Conservation (phyloP, 306 rosid species). For the Dryas octopetala region DNA sequence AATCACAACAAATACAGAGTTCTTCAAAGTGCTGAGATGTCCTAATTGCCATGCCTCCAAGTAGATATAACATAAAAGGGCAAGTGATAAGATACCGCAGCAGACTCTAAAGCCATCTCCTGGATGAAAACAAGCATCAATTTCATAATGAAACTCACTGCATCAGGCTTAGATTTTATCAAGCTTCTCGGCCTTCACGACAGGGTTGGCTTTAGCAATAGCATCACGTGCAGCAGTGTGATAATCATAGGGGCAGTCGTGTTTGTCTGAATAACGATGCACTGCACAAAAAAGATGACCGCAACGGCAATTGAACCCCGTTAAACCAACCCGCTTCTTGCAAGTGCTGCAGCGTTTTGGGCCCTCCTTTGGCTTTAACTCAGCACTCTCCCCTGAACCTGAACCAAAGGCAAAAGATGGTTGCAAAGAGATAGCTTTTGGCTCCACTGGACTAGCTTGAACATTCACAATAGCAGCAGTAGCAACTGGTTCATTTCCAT, state of each 20-base stretch:
- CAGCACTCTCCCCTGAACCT: constrained; percentile 37
- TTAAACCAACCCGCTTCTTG: constrained; percentile 86
- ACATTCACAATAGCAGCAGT: constrained; percentile 39
- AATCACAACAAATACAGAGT: constrained; percentile 56
- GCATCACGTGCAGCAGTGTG: constrained; percentile 83
- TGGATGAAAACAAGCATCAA: constrained; percentile 50
- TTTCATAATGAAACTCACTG: constrained; percentile 31
- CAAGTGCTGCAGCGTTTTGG: constrained; percentile 81
- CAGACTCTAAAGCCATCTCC: constrained; percentile 52
- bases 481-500: constrained; percentile 38
- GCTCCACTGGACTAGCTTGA: constrained; percentile 43
- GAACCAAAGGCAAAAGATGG: constrained; percentile 44
- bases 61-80: constrained; percentile 51
- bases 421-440: constrained; percentile 40
- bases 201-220: constrained; percentile 84
- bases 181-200: constrained; percentile 89
- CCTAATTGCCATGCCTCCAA: constrained; percentile 52
- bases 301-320: constrained; percentile 88
- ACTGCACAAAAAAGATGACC: constrained; percentile 72
- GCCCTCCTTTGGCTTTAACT: constrained; percentile 59
- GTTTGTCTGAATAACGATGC: constrained; percentile 93
- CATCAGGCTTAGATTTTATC: constrained; percentile 64
- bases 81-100: constrained; percentile 49
- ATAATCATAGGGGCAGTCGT: constrained; percentile 73
- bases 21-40: constrained; percentile 58